Evolutionary conservation across 257 asterid genomes (phyloP).

Genomic region (Nicotiana obtusifolia): DNA sequence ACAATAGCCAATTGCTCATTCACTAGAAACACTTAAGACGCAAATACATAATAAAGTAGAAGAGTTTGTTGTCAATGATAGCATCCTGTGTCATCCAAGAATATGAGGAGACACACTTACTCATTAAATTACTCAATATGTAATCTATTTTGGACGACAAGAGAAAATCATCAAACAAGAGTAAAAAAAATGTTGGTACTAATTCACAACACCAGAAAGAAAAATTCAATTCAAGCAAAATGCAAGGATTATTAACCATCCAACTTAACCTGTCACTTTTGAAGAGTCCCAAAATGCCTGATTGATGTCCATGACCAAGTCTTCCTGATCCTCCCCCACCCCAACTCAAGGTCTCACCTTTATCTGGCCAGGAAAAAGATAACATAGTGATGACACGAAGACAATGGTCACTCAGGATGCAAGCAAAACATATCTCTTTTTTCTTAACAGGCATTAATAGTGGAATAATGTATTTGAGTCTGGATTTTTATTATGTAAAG

Average conservation of each 20-base stretch:
- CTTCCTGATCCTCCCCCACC: constrained; percentile 93
- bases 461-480: not conserved
- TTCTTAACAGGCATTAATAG: constrained; percentile 1
- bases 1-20: not conserved
- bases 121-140: not conserved
- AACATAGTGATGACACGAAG: constrained; percentile 7
- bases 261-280: constrained; percentile 60
- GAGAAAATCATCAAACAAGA: not conserved
- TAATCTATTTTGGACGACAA: not conserved
- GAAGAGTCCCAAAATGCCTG: constrained; percentile 67
- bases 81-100: not conserved
- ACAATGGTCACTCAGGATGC: not conserved
- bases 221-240: not conserved
- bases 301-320: constrained; percentile 91
- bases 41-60: not conserved
- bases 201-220: not conserved
- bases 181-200: not conserved
- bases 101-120: not conserved
- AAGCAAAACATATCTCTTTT: not conserved
- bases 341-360: constrained; percentile 95
- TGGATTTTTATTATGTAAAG: not conserved
- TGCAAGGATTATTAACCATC: constrained; percentile 11
- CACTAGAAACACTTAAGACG: not conserved
- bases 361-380: constrained; percentile 42
- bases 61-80: not conserved